Percentiles rank a stretch among this genome's conserved stretches.
phyloP scores from a whole-genome alignment of 306 rosid species.

The Phaseolus lunatus region DNA sequence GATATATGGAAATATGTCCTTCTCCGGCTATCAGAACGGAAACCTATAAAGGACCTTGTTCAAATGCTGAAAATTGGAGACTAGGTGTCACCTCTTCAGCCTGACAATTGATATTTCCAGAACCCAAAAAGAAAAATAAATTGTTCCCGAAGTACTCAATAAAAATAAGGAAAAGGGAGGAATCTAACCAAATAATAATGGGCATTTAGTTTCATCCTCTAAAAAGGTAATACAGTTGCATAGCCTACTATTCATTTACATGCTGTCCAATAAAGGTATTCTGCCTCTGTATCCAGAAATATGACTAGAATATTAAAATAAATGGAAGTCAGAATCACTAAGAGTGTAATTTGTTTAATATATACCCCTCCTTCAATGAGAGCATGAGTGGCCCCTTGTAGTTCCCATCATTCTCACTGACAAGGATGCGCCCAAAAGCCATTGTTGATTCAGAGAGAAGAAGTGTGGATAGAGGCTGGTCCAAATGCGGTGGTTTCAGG shows the following conservation, averaged over 20 bases:
- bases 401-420: slow-evolving; percentile 83
- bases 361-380: slow-evolving; percentile 81
- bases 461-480: slow-evolving; percentile 89
- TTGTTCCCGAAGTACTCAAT: neutral
- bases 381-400: slow-evolving; percentile 93
- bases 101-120: slow-evolving; percentile 28
- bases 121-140: neutral
- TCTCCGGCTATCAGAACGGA: slow-evolving; percentile 7
- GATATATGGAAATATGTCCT: neutral
- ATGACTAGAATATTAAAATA: slow-evolving; percentile 32
- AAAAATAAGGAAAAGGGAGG: slow-evolving; percentile 1
- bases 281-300: slow-evolving; percentile 32
- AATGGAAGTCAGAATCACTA: slow-evolving; percentile 5
- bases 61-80: slow-evolving; percentile 14
- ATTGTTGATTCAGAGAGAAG: slow-evolving; percentile 86
- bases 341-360: slow-evolving; percentile 36
- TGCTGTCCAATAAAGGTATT: slow-evolving; percentile 14
- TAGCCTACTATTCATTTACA: slow-evolving; percentile 30
- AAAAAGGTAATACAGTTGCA: slow-evolving; percentile 18
- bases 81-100: neutral
- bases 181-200: slow-evolving; percentile 6
- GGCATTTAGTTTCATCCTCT: slow-evolving; percentile 18
- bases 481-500: slow-evolving; percentile 95
- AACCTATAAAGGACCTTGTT: neutral
- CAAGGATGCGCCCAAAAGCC: slow-evolving; percentile 90